phyloP scores from a whole-genome alignment of 1,139 yeast species.

The Scheffersomyces illinoinensis region DNA sequence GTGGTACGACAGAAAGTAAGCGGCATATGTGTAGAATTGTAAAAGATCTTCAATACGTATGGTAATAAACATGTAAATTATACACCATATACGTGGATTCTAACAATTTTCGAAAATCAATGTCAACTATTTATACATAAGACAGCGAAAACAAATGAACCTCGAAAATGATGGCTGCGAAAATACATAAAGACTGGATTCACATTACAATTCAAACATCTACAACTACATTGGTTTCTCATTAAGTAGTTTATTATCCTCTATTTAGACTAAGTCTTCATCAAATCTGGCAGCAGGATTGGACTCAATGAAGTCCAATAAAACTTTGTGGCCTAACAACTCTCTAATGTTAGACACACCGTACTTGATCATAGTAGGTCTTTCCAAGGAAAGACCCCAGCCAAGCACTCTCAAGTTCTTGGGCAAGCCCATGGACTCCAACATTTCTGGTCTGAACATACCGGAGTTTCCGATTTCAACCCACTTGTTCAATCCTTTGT shows the following conservation, averaged over 20 bases:
- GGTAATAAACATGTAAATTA: background rate
- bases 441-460: slow-evolving; percentile 99
- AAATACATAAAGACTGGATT: background rate
- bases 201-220: background rate
- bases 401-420: slow-evolving; percentile 92
- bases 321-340: slow-evolving; percentile 90
- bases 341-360: slow-evolving; percentile 95
- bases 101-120: no score
- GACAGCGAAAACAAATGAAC: no score
- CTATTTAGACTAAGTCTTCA: slow-evolving; percentile 37
- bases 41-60: no score
- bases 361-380: slow-evolving; percentile 99
- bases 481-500: slow-evolving; percentile 92
- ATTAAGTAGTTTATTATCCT: background rate
- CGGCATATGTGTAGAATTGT: background rate
- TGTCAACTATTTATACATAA: no score
- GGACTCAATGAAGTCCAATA: slow-evolving; percentile 88
- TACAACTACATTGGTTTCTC: background rate
- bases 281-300: slow-evolving; percentile 98
- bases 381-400: slow-evolving; percentile 95
- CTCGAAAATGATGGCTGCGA: background rate
- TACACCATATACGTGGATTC: background rate
- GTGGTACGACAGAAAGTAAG: background rate
- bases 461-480: slow-evolving; percentile 99
- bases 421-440: slow-evolving; percentile 97